These are phyloP conservation scores for Macaranga tanarius DNA, from an alignment of 441 rosid species.

Conservation along the genomic window DNA sequence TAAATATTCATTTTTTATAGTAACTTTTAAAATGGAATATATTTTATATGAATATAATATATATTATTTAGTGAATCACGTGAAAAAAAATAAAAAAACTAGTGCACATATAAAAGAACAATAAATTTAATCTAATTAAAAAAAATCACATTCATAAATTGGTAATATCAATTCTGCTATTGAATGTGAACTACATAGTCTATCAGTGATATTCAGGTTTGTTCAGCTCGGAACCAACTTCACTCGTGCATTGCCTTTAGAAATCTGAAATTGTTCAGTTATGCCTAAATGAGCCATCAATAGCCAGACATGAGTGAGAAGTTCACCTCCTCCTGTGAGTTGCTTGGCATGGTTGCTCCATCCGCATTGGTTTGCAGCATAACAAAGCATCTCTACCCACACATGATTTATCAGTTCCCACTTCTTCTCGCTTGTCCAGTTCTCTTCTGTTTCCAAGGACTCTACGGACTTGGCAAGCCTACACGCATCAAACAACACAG, in stretches of 20 bases:
- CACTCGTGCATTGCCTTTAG: conserved; percentile 10
- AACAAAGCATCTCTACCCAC: conserved; percentile 36
- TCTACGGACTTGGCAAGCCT: conserved; percentile 16
- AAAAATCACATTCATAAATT: not conserved
- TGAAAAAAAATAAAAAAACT: too few species aligned
- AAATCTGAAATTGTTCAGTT: conserved; percentile 19
- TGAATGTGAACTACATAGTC: not conserved
- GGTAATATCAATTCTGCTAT: not conserved
- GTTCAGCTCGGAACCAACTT: not conserved
- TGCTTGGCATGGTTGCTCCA: conserved; percentile 36
- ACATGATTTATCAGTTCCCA: conserved; percentile 34
- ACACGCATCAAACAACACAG: conserved; percentile 34
- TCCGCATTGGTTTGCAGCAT: conserved; percentile 34
- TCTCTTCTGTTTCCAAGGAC: conserved; percentile 9
- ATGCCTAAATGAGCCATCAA: conserved; percentile 36
- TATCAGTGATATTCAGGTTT: not conserved
- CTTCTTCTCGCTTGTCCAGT: conserved; percentile 19
- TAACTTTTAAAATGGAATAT: too few species aligned
- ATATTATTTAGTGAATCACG: too few species aligned
- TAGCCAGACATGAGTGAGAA: conserved; percentile 44
- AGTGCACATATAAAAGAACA: too few species aligned
- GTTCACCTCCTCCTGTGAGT: conserved; percentile 40
- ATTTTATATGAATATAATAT: too few species aligned
- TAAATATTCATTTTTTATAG: too few species aligned
- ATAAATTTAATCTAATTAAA: too few species aligned